Evolutionary conservation across 495 filamentous ascomycete species (phyloP), one percentile per base, ranked within the genome.

Genomic region (Xylaria telfairii): DNA sequence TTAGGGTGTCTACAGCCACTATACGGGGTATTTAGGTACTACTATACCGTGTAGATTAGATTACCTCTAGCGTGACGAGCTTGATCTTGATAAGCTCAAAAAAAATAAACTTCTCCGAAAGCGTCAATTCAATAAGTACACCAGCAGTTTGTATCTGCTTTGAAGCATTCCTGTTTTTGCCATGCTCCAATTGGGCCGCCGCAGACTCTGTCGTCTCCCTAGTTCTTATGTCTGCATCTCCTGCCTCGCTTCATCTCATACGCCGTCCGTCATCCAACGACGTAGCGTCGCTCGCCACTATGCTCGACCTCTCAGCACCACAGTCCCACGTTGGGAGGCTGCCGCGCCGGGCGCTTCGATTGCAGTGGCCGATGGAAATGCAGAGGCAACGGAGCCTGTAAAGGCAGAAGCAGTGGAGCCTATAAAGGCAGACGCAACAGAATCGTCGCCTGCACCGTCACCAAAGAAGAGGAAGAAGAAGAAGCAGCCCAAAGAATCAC

Each of bases 131-230:
- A 44, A 46, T 21, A 64, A 9, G 21, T 32, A 24, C 24, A 3
- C 19, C 13, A 63, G 42, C 39, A 65, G 62, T n/a, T 10, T 28
- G 17, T 39, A 39, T 42, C n/a, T 41, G 54, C 47, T 46, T 61
- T 65, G 47, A 67, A 44, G 54, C 21, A 46, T 54, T 12, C 74
- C 51, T 61, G 62, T 65, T 44, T 67, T 74, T 76, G 76, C 76
- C 74, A 78, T 78, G 76, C 76, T 78, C 67, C 76, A 53, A 74
- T 69, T 78, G 69, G 69, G 74, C 49, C 72, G 76, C 26, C 68
- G 67, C 19, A 68, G 68, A 61, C 67, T 71, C 26, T 61, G 63
- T n/a, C 74, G 74, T 67, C 68, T 76, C 65, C 70, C 72, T 53
- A 69, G 68, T 8, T 72, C 76, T 0, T 75, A 75, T 51, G 68